phyloP scores from a whole-genome alignment of 495 filamentous ascomycete species.

The Aspergillus bertholletiae region DNA sequence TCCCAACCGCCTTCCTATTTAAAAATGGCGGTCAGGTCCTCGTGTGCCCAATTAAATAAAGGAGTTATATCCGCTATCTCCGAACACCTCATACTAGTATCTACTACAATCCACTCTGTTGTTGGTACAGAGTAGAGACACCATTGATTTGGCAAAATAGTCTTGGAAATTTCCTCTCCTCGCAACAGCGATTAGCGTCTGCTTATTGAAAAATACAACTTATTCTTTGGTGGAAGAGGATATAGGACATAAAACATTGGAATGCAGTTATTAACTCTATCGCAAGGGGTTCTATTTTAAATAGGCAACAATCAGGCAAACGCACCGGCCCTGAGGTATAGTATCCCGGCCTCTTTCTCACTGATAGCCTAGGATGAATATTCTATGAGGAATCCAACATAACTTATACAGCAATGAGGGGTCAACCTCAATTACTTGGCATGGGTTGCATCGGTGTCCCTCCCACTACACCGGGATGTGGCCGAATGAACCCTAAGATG shows the following conservation, averaged over 20 bases:
- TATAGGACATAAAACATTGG: background rate
- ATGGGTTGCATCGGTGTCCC: conserved; percentile 5
- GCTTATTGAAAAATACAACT: too few species aligned
- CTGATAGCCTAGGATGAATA: background rate
- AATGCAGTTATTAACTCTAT: background rate
- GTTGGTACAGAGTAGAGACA: too few species aligned
- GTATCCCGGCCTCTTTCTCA: background rate
- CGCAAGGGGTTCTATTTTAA: background rate
- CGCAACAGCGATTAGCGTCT: too few species aligned
- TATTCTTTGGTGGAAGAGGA: too few species aligned
- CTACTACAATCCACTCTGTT: too few species aligned
- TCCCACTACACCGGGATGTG: conserved; percentile 23
- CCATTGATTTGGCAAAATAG: too few species aligned
- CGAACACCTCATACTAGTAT: background rate
- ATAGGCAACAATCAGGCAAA: background rate
- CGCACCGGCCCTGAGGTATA: background rate
- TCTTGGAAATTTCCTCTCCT: too few species aligned
- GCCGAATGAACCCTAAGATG: conserved; percentile 36
- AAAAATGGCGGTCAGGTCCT: too few species aligned
- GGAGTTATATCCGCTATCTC: background rate
- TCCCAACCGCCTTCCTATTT: too few species aligned
- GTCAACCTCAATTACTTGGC: background rate
- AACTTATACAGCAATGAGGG: background rate
- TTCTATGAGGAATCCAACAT: background rate
- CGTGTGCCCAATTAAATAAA: too few species aligned